phyloP scores from a whole-genome alignment of 2,329 filamentous ascomycete species.

The Diplocarpon mali region DNA sequence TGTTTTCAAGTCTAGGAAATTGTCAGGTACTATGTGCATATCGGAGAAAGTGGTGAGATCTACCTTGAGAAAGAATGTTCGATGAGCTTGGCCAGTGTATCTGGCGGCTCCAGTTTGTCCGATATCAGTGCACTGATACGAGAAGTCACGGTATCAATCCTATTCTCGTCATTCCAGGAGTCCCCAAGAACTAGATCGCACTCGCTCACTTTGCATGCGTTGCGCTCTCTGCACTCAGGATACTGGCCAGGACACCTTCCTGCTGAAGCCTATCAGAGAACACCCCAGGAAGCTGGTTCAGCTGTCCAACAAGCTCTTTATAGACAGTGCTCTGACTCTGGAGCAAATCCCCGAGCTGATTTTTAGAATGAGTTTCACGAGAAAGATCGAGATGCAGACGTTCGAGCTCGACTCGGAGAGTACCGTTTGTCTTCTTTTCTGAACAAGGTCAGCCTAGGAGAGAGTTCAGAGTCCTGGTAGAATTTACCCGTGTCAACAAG shows the following conservation, averaged over 20 bases:
- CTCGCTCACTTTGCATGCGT: constrained; percentile 25
- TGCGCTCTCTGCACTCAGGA: constrained; percentile 10
- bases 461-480: too few relatives aligned
- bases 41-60: not conserved
- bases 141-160: constrained; percentile 16
- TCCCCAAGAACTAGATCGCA: not conserved
- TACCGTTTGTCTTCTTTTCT: constrained; percentile 4
- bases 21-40: constrained; percentile 1
- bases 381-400: constrained; percentile 10
- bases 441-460: not conserved
- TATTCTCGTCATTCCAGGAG: constrained; percentile 9
- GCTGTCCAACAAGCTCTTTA: constrained; percentile 15
- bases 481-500: too few relatives aligned
- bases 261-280: constrained; percentile 13
- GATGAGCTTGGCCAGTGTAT: constrained; percentile 15
- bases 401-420: constrained; percentile 11
- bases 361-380: constrained; percentile 9
- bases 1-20: constrained; percentile 13
- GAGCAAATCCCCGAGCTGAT: constrained; percentile 16
- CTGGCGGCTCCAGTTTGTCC: constrained; percentile 8
- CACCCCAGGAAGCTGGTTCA: constrained; percentile 13
- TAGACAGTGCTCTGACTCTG: constrained; percentile 8
- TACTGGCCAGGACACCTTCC: constrained; percentile 14
- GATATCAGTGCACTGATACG: constrained; percentile 10
- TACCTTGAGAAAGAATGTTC: constrained; percentile 20